Conservation (phyloP, 345 rosid species). For the Angophora floribunda region DNA sequence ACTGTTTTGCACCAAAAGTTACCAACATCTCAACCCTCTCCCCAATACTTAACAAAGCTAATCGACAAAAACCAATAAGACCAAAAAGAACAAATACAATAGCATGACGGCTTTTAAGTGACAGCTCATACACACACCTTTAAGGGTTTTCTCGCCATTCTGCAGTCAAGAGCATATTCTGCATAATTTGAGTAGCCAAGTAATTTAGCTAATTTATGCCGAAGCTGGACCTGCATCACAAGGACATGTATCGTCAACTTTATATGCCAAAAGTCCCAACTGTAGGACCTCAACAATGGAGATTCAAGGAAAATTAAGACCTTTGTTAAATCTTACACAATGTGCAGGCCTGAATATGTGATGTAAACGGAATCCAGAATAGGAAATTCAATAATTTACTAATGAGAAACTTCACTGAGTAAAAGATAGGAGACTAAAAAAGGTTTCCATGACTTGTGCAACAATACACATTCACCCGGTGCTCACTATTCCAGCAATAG, state of each 20-base stretch:
- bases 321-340: background rate
- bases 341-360: background rate
- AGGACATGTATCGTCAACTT: background rate
- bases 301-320: background rate
- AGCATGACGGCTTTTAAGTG: background rate
- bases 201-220: constrained; percentile 77
- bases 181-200: constrained; percentile 86
- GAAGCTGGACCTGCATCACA: constrained; percentile 57
- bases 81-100: background rate
- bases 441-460: background rate
- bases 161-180: constrained; percentile 63
- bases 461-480: background rate
- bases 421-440: background rate
- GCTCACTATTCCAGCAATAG: background rate
- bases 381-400: background rate
- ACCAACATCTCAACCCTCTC: background rate
- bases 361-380: background rate
- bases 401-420: background rate
- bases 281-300: background rate
- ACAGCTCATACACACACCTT: constrained; percentile 30
- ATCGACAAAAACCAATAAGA: background rate
- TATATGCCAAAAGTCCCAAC: background rate
- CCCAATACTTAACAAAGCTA: background rate
- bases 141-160: constrained; percentile 84
- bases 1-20: background rate